Percentiles rank a stretch among this genome's conserved stretches.
Conservation (phyloP, 208 protist species). For the Leishmania major region DNA sequence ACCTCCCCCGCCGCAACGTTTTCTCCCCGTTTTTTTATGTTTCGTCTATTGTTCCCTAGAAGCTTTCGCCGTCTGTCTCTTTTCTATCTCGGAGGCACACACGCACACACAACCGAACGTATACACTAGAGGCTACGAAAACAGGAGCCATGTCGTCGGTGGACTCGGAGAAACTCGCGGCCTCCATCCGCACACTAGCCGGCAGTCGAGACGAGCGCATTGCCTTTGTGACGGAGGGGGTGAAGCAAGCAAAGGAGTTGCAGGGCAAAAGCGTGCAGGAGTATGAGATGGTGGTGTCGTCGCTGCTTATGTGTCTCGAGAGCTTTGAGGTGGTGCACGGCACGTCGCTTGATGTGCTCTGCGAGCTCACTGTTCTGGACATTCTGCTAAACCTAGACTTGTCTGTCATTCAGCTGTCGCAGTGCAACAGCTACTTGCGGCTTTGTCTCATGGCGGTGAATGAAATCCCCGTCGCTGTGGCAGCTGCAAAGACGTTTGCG, state of each 20-base stretch:
- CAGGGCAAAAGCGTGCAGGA: constrained; percentile 74
- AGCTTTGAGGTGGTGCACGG: constrained; percentile 74
- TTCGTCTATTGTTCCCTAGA: too few relatives aligned
- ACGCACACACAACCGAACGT: neutral
- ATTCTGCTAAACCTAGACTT: constrained; percentile 78
- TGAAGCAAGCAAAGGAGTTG: constrained; percentile 72
- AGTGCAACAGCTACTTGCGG: constrained; percentile 83
- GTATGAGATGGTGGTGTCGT: constrained; percentile 70
- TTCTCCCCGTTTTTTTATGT: neutral
- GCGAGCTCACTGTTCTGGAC: constrained; percentile 75
- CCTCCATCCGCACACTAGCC: constrained; percentile 48
- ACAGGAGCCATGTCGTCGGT: constrained; percentile 21
- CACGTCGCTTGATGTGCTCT: constrained; percentile 53
- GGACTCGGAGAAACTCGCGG: constrained; percentile 42
- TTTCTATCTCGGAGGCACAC: neutral
- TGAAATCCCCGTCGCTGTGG: constrained; percentile 46
- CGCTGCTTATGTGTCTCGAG: constrained; percentile 72
- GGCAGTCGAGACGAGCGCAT: constrained; percentile 38
- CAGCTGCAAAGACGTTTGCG: constrained; percentile 66
- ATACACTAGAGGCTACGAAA: neutral
- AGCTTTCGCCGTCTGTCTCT: neutral
- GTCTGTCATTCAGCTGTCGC: constrained; percentile 70
- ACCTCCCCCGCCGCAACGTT: neutral
- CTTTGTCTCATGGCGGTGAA: constrained; percentile 69
- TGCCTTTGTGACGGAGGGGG: constrained; percentile 55